Conservation (phyloP, 2,329 filamentous ascomycete species). For the Remersonia thermophila region DNA sequence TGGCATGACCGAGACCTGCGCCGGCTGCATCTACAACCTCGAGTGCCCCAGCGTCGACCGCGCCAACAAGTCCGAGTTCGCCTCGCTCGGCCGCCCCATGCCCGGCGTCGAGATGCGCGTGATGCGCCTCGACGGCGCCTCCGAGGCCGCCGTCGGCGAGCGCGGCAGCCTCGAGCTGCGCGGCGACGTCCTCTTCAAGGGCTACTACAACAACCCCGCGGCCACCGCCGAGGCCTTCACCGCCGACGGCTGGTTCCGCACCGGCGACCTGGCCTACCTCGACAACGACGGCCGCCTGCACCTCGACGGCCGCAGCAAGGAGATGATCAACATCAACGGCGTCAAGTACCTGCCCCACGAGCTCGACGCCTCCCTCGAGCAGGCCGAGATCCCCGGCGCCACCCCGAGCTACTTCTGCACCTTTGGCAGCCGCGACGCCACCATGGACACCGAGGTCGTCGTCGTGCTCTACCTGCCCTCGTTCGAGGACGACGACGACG, state of each 20-base stretch:
- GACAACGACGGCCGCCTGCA: slow-evolving; percentile 25
- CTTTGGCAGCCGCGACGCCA: slow-evolving; percentile 5
- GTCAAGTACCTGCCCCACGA: slow-evolving; percentile 28
- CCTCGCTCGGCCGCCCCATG: slow-evolving; percentile 28
- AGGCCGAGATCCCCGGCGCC: slow-evolving; percentile 17
- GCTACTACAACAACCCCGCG: slow-evolving; percentile 47
- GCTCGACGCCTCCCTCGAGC: slow-evolving; percentile 28
- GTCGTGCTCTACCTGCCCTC: slow-evolving; percentile 27
- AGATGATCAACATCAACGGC: slow-evolving; percentile 35
- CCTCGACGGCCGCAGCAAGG: slow-evolving; percentile 28
- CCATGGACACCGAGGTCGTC: slow-evolving; percentile 26
- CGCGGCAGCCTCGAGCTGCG: slow-evolving; percentile 47
- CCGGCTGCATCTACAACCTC: slow-evolving; percentile 32
- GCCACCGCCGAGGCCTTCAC: slow-evolving; percentile 47
- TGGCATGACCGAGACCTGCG: slow-evolving; percentile 42
- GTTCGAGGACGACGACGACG: slow-evolving; percentile 16
- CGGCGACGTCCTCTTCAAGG: slow-evolving; percentile 48
- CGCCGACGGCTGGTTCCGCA: slow-evolving; percentile 32
- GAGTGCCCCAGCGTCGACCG: slow-evolving; percentile 30
- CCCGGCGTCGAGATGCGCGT: slow-evolving; percentile 29
- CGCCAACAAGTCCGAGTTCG: slow-evolving; percentile 17
- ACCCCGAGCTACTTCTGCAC: slow-evolving; percentile 3
- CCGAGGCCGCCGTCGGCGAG: slow-evolving; percentile 14
- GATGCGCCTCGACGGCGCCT: slow-evolving; percentile 8
- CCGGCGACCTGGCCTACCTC: slow-evolving; percentile 26